These are phyloP conservation scores for Colletotrichum chlorophyti DNA, from an alignment of 2,329 filamentous ascomycete species.

Conservation along the genomic window DNA sequence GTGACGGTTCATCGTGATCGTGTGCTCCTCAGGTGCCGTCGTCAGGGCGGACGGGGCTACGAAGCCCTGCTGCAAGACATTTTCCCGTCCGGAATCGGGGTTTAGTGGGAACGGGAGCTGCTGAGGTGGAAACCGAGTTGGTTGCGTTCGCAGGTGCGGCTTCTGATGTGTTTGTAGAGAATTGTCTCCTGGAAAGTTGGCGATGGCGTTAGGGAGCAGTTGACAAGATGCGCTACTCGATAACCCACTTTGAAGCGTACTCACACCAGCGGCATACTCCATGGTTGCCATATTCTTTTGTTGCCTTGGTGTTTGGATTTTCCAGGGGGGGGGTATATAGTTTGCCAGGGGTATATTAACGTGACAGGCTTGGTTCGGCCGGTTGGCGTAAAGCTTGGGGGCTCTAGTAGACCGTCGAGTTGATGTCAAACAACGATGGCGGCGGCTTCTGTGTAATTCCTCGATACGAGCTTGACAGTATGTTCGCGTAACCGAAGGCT, in stretches of 20 bases:
- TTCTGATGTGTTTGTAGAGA: neutral
- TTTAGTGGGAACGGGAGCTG: neutral
- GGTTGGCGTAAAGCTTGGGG: no score
- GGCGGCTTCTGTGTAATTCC: no score
- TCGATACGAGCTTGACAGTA: no score
- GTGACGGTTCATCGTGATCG: neutral
- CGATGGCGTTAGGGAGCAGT: neutral
- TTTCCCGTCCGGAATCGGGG: neutral
- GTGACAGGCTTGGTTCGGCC: neutral
- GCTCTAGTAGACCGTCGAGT: neutral
- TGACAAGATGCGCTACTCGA: neutral
- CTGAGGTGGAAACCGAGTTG: neutral
- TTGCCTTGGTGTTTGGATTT: neutral
- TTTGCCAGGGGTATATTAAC: neutral
- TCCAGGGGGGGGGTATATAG: neutral
- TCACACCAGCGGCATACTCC: conserved; percentile 1
- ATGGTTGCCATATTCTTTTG: neutral
- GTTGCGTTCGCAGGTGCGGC: neutral
- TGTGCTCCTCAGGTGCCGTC: neutral
- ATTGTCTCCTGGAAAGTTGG: neutral
- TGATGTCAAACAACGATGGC: no score
- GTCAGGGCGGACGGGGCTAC: neutral
- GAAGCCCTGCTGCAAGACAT: neutral
- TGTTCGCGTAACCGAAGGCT: no score
- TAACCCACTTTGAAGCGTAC: conserved; percentile 13